Percentiles rank a stretch among this genome's conserved stretches.
Conservation (phyloP, 1,139 yeast species). For the Diutina siamensis region DNA sequence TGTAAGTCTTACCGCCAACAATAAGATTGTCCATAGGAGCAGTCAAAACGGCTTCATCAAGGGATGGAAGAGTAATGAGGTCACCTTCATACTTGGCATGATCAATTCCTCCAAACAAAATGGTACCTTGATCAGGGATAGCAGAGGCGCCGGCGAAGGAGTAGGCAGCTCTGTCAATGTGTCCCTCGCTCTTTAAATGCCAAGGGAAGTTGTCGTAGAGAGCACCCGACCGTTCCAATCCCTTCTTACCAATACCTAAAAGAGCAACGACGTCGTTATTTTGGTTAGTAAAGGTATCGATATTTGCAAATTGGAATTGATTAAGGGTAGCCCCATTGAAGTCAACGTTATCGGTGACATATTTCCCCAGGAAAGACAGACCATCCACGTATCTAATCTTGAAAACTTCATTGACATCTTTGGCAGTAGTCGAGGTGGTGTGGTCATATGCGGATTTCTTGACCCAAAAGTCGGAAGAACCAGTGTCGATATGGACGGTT, state of each 20-base stretch:
- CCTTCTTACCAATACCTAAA: background rate
- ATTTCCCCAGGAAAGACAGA: background rate
- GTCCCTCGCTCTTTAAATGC: background rate
- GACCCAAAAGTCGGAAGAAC: background rate
- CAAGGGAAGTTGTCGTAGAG: conserved; percentile 2
- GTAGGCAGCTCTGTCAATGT: background rate
- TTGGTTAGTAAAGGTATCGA: background rate
- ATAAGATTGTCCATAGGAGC: background rate
- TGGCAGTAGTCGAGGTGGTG: too few relatives aligned
- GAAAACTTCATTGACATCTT: background rate
- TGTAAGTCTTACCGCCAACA: background rate
- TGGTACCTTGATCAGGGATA: background rate
- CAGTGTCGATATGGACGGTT: background rate
- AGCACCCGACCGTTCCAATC: background rate
- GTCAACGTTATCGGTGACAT: background rate
- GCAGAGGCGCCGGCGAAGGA: background rate
- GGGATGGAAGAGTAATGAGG: background rate
- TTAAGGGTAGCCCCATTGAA: background rate
- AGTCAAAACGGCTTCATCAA: background rate
- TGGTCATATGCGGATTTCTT: background rate
- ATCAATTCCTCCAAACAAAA: conserved; percentile 1
- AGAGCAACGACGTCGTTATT: background rate
- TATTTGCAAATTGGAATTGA: background rate
- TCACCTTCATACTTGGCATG: background rate
- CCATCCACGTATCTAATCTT: background rate